A percentile compares a stretch with the other conserved stretches of the same genome.
phyloP scores from a whole-genome alignment of 257 asterid genomes.

The Eucommia ulmoides region DNA sequence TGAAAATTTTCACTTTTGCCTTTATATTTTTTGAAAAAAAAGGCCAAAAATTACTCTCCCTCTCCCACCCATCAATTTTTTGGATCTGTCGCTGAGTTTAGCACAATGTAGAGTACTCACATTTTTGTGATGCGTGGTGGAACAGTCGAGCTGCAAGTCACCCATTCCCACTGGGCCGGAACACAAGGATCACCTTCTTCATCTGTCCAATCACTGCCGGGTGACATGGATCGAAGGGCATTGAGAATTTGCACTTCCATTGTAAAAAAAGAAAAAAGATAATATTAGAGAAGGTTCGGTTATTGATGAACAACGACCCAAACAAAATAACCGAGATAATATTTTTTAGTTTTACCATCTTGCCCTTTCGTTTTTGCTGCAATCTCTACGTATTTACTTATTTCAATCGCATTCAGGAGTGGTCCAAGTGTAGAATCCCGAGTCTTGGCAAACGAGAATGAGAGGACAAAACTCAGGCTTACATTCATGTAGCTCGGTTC shows the following conservation, averaged over 20 bases:
- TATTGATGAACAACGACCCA: too few relatives aligned
- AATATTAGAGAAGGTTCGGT: too few relatives aligned
- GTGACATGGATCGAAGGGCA: constrained; percentile 36
- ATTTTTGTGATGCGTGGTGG: constrained; percentile 84
- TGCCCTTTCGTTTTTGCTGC: constrained; percentile 54
- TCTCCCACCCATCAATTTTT: too few relatives aligned
- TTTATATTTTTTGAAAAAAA: too few relatives aligned
- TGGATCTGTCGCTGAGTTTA: too few relatives aligned
- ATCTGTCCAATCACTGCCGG: constrained; percentile 32
- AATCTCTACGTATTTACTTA: constrained; percentile 63
- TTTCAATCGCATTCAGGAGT: constrained; percentile 71
- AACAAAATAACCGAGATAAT: too few relatives aligned
- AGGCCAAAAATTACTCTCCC: too few relatives aligned
- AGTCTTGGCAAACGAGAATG: constrained; percentile 68
- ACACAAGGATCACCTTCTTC: constrained; percentile 84
- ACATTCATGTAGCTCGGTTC: constrained; percentile 98
- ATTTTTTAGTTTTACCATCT: constrained; percentile 89
- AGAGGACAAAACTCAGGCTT: constrained; percentile 56
- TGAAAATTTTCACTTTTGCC: too few relatives aligned
- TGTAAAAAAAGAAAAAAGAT: constrained; percentile 13
- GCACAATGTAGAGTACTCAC: constrained; percentile 33
- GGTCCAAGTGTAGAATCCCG: constrained; percentile 80
- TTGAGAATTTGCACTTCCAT: constrained; percentile 50
- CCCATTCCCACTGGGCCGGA: constrained; percentile 84
- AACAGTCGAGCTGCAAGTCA: constrained; percentile 50